Evolutionary conservation across 176 grass and related monocot genomes (phyloP), one percentile per base, ranked within the genome.

Genomic region (Pharus latifolius): DNA sequence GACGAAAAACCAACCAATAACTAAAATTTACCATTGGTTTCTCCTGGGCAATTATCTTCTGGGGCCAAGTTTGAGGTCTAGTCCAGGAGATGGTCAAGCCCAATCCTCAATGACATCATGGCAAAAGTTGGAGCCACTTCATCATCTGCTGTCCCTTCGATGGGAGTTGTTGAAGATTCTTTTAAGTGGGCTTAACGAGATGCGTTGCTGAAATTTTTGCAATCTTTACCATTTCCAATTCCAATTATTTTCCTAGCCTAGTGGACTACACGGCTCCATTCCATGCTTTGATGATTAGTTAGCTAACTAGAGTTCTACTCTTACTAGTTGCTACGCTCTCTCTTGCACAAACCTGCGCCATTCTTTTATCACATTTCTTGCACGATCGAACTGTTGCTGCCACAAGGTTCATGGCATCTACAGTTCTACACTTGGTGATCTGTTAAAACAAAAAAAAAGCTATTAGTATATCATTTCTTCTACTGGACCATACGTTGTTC

Each of bases 401-500:
- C 23, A 8, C 54, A 52, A 26, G 48, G 60, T 48, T 33, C 68
- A 54, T 28, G 48, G 77, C 67, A 6, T 2, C 35, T 26, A 85
- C 62, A 74, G 76, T 47, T 29, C 8, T 11, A 38, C 74, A 4
- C 26, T 3, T 32, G 25, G 60, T 49, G 74, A 43, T 49, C 45
- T 30, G 58, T n/a, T n/a, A n/a, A n/a, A n/a, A n/a, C n/a, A n/a
- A n/a, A n/a, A n/a, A n/a, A 72, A 56, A 47, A 15, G 38, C 2
- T 64, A 71, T 24, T 23, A 43, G 50, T 42, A 50, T 13, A 8
- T n/a, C 6, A 65, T 65, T 22, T 60, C 62, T 63, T 32, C 37
- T 6, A 2, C 46, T 23, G 63, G 70, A 23, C 54, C 56, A 85
- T 68, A 50, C 68, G 47, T 72, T 77, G 37, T 55, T 20, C 8